Percentiles rank a stretch among this genome's conserved stretches.
Conservation (phyloP, 163 green algal genomes). For the Prototheca wickerhamii region DNA sequence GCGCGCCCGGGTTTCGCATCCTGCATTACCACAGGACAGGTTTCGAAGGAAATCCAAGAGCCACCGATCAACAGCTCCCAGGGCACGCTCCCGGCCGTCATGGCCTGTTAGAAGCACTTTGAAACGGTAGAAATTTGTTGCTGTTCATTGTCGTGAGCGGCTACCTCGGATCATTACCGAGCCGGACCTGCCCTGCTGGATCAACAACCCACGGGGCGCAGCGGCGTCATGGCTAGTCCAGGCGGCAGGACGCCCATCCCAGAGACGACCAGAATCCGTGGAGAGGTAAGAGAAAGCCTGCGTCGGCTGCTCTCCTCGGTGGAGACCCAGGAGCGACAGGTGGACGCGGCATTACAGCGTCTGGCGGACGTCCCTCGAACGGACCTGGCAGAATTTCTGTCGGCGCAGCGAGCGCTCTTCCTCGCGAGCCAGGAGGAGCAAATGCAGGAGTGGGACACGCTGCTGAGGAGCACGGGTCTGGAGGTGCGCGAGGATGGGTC, state of each 20-base stretch:
- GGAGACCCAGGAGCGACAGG: slow-evolving; percentile 11
- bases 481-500: slow-evolving; percentile 1
- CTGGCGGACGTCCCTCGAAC: background rate
- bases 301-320: slow-evolving; percentile 17
- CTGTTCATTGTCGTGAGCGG: too few species aligned
- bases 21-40: too few species aligned
- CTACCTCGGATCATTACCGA: too few species aligned
- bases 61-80: too few species aligned
- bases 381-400: slow-evolving; percentile 10
- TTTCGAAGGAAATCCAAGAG: too few species aligned
- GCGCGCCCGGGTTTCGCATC: too few species aligned
- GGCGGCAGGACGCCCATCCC: too few species aligned
- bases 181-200: too few species aligned
- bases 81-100: too few species aligned
- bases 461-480: slow-evolving; percentile 4
- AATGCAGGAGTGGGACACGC: slow-evolving; percentile 5
- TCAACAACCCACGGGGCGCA: too few species aligned
- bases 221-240: background rate
- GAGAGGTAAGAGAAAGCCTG: slow-evolving; percentile 1
- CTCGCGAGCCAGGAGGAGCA: background rate
- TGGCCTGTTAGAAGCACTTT: too few species aligned
- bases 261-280: background rate
- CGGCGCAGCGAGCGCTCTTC: background rate
- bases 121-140: too few species aligned
- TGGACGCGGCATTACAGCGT: background rate